Conservation (phyloP, 1,284 basidiomycete genomes). For the Apiotrichum gracile region DNA sequence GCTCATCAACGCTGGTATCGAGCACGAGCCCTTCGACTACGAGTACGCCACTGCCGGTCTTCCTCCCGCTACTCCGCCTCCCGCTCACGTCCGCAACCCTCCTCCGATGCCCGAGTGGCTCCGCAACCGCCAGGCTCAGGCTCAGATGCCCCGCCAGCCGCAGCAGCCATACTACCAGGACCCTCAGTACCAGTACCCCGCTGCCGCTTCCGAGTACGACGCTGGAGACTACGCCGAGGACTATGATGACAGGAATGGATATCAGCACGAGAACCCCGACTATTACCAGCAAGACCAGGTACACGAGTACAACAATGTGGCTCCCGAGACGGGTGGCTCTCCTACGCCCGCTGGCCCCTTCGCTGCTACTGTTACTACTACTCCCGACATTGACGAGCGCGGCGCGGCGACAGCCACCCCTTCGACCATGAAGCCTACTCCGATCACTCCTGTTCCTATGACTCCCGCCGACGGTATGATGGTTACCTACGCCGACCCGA, state of each 20-base stretch:
- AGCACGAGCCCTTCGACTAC: slow-evolving; percentile 33
- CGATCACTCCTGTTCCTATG: not conserved
- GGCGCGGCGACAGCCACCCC: too few relatives aligned
- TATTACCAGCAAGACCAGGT: not conserved
- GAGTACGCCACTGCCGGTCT: slow-evolving; percentile 36
- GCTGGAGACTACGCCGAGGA: not conserved
- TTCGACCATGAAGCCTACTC: not conserved
- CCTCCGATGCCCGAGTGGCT: not conserved
- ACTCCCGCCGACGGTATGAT: not conserved
- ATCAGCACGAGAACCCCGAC: not conserved
- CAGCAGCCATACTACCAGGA: not conserved
- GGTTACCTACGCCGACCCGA: not conserved
- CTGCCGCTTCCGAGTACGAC: not conserved
- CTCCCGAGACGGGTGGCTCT: not conserved
- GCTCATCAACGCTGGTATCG: slow-evolving; percentile 27
- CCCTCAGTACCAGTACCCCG: not conserved
- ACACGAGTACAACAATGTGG: not conserved
- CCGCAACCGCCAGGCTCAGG: not conserved
- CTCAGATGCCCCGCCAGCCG: not conserved
- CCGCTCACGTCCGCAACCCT: slow-evolving; percentile 3
- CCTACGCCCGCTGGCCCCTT: not conserved
- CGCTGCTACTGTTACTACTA: not conserved
- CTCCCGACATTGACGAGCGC: too few relatives aligned
- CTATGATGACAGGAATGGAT: not conserved
- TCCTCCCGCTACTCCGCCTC: slow-evolving; percentile 34